Evolutionary conservation across 352 stramenopile species (phyloP).

Genomic region (Peronospora farinosa): DNA sequence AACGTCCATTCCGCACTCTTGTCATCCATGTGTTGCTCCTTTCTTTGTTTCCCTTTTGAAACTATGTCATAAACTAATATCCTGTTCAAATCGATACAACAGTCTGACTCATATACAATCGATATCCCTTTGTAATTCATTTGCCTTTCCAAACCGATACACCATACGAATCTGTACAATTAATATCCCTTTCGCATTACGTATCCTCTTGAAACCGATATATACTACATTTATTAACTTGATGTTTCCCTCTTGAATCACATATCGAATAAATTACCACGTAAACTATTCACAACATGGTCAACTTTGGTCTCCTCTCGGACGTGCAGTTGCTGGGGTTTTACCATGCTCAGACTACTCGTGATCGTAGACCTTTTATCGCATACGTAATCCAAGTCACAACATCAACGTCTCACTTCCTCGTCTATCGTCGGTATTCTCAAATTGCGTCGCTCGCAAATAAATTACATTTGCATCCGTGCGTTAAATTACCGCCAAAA

Average conservation of each 20-base stretch:
- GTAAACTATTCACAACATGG: neutral
- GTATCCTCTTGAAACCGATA: no score
- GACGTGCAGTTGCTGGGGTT: conserved; percentile 78
- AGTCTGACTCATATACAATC: no score
- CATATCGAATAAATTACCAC: no score
- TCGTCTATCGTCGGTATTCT: conserved; percentile 77
- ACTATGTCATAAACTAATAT: no score
- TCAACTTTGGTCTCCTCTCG: conserved; percentile 54
- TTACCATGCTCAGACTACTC: conserved; percentile 59
- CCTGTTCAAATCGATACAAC: no score
- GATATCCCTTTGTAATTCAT: no score
- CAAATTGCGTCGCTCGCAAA: conserved; percentile 55
- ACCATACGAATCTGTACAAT: no score
- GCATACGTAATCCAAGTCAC: conserved; percentile 72
- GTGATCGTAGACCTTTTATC: conserved; percentile 47
- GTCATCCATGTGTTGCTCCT: conserved; percentile 9
- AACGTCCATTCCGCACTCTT: conserved; percentile 43
- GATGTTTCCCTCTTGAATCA: neutral
- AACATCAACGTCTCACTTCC: conserved; percentile 38
- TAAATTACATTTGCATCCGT: conserved; percentile 63
- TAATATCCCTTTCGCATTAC: no score
- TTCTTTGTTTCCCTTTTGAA: no score
- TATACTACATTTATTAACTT: no score
- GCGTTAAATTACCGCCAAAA: conserved; percentile 68
- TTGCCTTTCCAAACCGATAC: no score